These are phyloP conservation scores for Paramecium pentaurelia DNA, from an alignment of 73 alveolate genomes.

Conservation along the genomic window DNA sequence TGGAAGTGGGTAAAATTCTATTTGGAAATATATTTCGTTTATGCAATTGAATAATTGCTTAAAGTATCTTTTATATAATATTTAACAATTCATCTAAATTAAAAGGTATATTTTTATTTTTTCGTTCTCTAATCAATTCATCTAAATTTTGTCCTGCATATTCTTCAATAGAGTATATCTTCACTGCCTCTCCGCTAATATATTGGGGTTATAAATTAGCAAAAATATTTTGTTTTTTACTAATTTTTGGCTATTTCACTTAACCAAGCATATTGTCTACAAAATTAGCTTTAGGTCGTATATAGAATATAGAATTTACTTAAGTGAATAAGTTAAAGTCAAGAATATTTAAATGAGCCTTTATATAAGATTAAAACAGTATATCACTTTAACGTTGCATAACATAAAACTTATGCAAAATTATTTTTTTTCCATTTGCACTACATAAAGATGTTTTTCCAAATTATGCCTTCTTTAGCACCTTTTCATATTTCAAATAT, in stretches of 20 bases:
- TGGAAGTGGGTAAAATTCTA: neutral
- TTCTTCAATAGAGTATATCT: neutral
- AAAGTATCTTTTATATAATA: neutral
- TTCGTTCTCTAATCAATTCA: neutral
- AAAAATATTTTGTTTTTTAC: neutral
- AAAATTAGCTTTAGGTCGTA: neutral
- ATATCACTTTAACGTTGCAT: neutral
- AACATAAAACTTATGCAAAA: conserved; percentile 33
- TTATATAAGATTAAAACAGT: neutral
- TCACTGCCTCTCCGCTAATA: neutral
- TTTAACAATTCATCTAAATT: neutral
- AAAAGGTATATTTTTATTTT: neutral
- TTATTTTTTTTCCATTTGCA: neutral
- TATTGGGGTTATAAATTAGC: neutral
- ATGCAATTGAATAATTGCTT: neutral
- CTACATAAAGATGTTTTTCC: neutral
- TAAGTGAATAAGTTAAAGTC: neutral
- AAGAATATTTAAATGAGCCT: neutral
- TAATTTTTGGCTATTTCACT: neutral
- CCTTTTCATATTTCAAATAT: neutral
- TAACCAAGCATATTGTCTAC: neutral
- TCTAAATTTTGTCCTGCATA: neutral
- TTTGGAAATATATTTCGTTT: neutral
- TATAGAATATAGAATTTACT: conserved; percentile 4
- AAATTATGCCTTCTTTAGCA: neutral